Conservation (phyloP, 306 rosid genomes). For the Cyclanthera cordifolia region DNA sequence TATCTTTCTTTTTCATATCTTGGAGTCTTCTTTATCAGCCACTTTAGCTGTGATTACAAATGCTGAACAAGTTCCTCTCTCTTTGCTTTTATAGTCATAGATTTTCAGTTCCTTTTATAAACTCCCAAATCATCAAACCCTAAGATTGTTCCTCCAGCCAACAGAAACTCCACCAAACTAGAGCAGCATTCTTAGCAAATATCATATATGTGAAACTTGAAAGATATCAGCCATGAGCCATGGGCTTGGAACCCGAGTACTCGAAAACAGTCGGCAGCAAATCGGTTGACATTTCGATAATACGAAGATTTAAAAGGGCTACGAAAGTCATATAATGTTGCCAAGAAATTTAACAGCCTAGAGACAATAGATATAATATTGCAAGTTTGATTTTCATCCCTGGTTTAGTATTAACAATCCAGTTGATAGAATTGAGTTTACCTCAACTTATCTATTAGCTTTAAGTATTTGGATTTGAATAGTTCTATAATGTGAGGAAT, state of each 20-base stretch:
- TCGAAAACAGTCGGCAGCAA: not conserved
- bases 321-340: conserved; percentile 22
- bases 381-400: conserved; percentile 80
- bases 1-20: conserved; percentile 48
- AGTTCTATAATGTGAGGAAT: no score
- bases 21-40: conserved; percentile 41
- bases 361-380: conserved; percentile 32
- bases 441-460: no score
- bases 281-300: not conserved
- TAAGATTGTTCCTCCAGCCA: conserved; percentile 46
- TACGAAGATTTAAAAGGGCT: not conserved
- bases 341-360: conserved; percentile 53
- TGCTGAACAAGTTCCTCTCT: no score
- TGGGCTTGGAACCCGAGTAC: conserved; percentile 51
- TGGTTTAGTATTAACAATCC: conserved; percentile 46
- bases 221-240: conserved; percentile 75
- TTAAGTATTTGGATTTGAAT: no score
- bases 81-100: no score
- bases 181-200: conserved; percentile 23
- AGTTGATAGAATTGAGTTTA: no score
- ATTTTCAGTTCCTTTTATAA: no score
- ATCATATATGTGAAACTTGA: conserved; percentile 46
- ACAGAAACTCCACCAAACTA: conserved; percentile 45
- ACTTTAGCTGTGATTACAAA: conserved; percentile 63
- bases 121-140: no score